Evolutionary conservation across 768 basidiomycete species (phyloP).

Genomic region (Boletus rubropictus): DNA sequence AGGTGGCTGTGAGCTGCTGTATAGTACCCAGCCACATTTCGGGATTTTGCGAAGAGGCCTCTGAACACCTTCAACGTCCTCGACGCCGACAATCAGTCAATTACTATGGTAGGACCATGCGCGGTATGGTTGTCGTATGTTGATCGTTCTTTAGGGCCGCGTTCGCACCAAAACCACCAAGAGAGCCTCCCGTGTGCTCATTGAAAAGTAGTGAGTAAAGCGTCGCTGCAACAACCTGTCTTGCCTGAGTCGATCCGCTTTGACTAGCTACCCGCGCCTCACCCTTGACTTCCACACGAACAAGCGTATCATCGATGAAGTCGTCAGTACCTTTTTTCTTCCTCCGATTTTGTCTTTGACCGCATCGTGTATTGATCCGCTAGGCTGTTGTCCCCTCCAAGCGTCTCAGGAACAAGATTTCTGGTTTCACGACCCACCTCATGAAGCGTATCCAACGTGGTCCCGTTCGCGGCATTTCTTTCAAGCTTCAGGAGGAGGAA

Average conservation of each 20-base stretch:
- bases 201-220: conserved; percentile 91
- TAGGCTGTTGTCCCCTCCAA: conserved; percentile 95
- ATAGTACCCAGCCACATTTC: conserved; percentile 27
- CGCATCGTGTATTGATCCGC: not conserved
- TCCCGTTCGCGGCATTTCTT: conserved; percentile 98
- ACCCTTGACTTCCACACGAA: conserved; percentile 99
- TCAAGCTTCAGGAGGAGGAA: conserved; percentile 99
- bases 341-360: not conserved
- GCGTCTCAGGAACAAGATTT: conserved; percentile 98
- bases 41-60: conserved; percentile 13
- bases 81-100: conserved; percentile 22
- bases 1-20: conserved; percentile 25
- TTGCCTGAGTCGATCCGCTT: not conserved
- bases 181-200: conserved; percentile 96
- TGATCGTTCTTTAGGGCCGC: conserved; percentile 64
- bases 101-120: conserved; percentile 45
- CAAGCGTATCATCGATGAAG: conserved; percentile 98
- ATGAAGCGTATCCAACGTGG: conserved; percentile 99
- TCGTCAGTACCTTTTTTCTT: conserved; percentile 46
- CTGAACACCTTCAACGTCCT: conserved; percentile 19
- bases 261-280: conserved; percentile 87
- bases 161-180: conserved; percentile 99
- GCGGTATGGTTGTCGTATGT: conserved; percentile 8
- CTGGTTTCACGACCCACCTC: conserved; percentile 98
- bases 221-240: not conserved